A percentile compares a stretch with the other conserved stretches of the same genome.
Conservation (phyloP, 768 basidiomycete species). For the Mycena metata region DNA sequence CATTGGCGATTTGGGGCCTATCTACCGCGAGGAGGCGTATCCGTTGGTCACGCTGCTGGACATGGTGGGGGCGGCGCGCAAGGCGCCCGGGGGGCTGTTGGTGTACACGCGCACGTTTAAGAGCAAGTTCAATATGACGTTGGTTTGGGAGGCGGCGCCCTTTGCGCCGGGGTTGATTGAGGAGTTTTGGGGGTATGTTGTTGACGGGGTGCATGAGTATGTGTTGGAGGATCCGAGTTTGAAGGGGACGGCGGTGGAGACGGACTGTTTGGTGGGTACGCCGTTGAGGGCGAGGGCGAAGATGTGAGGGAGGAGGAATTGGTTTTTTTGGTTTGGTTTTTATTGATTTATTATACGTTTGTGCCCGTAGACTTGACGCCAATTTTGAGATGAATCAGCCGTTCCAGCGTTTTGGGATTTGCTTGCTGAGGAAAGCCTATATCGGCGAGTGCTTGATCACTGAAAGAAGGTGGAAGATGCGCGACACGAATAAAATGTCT, state of each 20-base stretch:
- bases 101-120: constrained; percentile 11
- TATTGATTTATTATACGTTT: too few relatives aligned
- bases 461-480: too few relatives aligned
- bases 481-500: too few relatives aligned
- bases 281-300: background rate
- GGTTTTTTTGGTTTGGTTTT: too few relatives aligned
- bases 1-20: constrained; percentile 12
- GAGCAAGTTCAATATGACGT: constrained; percentile 4
- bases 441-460: too few relatives aligned
- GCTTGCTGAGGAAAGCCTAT: too few relatives aligned
- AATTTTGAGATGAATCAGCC: too few relatives aligned
- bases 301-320: background rate
- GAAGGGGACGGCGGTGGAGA: constrained; percentile 21
- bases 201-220: constrained; percentile 28
- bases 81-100: constrained; percentile 25
- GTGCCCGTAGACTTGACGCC: too few relatives aligned
- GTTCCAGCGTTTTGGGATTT: too few relatives aligned
- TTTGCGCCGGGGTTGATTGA: constrained; percentile 20
- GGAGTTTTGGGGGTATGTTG: constrained; percentile 26
- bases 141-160: constrained; percentile 30
- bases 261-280: constrained; percentile 4
- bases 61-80: constrained; percentile 19
- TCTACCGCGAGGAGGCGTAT: constrained; percentile 16
- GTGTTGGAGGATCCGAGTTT: constrained; percentile 20
- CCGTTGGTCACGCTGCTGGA: constrained; percentile 26